Base-by-base conservation (phyloP, 352 stramenopile genomes). In the Nothophytophthora sp. region DNA sequence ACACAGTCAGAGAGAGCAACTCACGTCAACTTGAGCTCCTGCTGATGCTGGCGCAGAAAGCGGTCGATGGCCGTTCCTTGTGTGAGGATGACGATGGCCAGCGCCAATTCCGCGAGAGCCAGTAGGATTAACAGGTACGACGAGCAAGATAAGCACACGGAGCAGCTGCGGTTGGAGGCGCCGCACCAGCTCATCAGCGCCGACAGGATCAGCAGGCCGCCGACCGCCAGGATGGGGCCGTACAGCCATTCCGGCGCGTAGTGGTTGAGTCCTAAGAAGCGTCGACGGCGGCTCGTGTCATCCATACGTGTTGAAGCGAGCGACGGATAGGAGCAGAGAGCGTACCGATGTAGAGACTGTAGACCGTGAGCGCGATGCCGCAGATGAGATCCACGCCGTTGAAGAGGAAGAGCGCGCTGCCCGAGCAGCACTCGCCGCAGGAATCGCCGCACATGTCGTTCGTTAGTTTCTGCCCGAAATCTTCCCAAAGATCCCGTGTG, bases 241-340 rank as follows among this genome's bases (percentile, higher is more conserved):
- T 86, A 90, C 19, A 90, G 70, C 79, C 79, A 90, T 53, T 76
- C 67, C 4, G 79, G 76, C 7, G 76, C 80, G 50, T 75, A 90
- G 41, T 81, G 60, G 44, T 90, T 87, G 4, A 85, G 48, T 8
- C 74, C 73, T 85, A 33, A 2, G 10, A 23, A n/a, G n/a, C n/a
- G n/a, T n/a, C n/a, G n/a, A n/a, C n/a, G n/a, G n/a, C n/a, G n/a
- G n/a, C n/a, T n/a, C n/a, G n/a, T n/a, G n/a, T n/a, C n/a, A n/a
- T n/a, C n/a, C n/a, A n/a, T n/a, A n/a, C n/a, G n/a, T n/a, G n/a
- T n/a, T n/a, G n/a, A n/a, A n/a, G n/a, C n/a, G n/a, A n/a, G n/a
- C n/a, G n/a, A n/a, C n/a, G n/a, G n/a, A n/a, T n/a, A n/a, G n/a
- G n/a, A n/a, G n/a, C 20, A 19, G 23, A 10, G 4, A 22, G 50